phyloP scores from a whole-genome alignment of 495 filamentous ascomycete genomes.

The Darksidea phi region DNA sequence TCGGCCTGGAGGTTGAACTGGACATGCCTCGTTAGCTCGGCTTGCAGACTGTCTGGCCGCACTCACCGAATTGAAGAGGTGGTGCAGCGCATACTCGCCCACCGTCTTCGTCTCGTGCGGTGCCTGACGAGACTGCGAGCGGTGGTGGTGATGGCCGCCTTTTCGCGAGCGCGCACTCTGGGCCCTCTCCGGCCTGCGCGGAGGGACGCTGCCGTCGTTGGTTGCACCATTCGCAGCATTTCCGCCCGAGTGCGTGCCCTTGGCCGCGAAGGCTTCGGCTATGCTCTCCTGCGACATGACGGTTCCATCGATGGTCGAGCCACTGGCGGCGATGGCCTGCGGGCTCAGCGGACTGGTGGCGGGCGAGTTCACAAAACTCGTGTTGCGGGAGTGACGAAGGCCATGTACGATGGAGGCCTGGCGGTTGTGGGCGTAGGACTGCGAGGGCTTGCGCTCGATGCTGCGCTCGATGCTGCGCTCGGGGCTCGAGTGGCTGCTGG shows the following conservation, averaged over 20 bases:
- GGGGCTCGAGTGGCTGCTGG: slow-evolving; percentile 31
- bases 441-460: slow-evolving; percentile 68
- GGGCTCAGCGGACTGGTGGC: slow-evolving; percentile 79
- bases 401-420: slow-evolving; percentile 95
- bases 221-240: slow-evolving; percentile 1
- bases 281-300: slow-evolving; percentile 37
- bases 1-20: slow-evolving; percentile 81
- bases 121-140: slow-evolving; percentile 77
- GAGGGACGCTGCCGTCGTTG: not conserved
- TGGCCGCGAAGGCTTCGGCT: slow-evolving; percentile 30
- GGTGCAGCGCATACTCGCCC: slow-evolving; percentile 94
- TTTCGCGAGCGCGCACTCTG: slow-evolving; percentile 63
- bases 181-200: slow-evolving; percentile 57
- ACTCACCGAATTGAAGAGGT: slow-evolving; percentile 85
- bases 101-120: slow-evolving; percentile 79
- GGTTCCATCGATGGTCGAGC: slow-evolving; percentile 28
- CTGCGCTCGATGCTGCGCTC: slow-evolving; percentile 61
- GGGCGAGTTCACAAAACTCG: slow-evolving; percentile 65
- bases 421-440: slow-evolving; percentile 81
- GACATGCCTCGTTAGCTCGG: slow-evolving; percentile 39
- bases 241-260: slow-evolving; percentile 4
- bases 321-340: slow-evolving; percentile 71
- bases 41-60: not conserved
- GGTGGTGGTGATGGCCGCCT: slow-evolving; percentile 70
- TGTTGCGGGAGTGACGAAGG: slow-evolving; percentile 88